phyloP scores from a whole-genome alignment of 2,329 filamentous ascomycete genomes.

The Calycina marina region DNA sequence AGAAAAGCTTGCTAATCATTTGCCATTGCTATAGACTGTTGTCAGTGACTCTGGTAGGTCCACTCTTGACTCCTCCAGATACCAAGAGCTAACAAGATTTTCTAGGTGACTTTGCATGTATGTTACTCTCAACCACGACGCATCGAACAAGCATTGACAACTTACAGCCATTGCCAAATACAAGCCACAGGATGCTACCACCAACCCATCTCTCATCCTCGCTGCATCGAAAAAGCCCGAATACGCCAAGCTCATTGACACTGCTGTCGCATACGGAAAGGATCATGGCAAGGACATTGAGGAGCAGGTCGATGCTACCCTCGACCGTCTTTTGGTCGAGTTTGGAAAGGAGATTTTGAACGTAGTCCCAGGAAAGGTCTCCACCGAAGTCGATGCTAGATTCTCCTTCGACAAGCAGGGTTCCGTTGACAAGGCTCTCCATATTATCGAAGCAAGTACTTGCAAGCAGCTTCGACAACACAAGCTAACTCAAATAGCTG shows the following conservation, averaged over 20 bases:
- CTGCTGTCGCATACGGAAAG: conserved; percentile 78
- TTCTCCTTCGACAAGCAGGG: conserved; percentile 92
- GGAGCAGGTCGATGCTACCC: conserved; percentile 72
- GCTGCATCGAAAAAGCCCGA: conserved; percentile 96
- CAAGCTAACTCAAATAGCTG: conserved; percentile 54
- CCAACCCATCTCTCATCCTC: conserved; percentile 97
- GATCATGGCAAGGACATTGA: conserved; percentile 52
- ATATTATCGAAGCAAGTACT: conserved; percentile 86
- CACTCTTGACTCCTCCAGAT: conserved; percentile 5
- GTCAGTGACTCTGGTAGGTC: conserved; percentile 94
- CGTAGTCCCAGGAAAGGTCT: conserved; percentile 96
- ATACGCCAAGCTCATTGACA: conserved; percentile 84
- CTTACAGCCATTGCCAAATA: conserved; percentile 85
- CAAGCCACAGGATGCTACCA: conserved; percentile 99
- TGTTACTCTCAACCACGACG: conserved; percentile 26
- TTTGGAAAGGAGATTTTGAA: conserved; percentile 96
- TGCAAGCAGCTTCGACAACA: too few species aligned
- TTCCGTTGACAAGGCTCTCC: conserved; percentile 87
- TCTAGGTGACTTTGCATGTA: conserved; percentile 63
- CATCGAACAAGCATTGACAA: conserved; percentile 7
- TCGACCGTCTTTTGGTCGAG: conserved; percentile 91
- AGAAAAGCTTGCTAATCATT: conserved; percentile 1
- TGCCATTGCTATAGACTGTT: conserved; percentile 49
- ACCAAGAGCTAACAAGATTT: conserved; percentile 10
- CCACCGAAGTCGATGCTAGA: conserved; percentile 91